Conservation (phyloP, 1,284 basidiomycete genomes). For the Rhodotorula sp. region DNA sequence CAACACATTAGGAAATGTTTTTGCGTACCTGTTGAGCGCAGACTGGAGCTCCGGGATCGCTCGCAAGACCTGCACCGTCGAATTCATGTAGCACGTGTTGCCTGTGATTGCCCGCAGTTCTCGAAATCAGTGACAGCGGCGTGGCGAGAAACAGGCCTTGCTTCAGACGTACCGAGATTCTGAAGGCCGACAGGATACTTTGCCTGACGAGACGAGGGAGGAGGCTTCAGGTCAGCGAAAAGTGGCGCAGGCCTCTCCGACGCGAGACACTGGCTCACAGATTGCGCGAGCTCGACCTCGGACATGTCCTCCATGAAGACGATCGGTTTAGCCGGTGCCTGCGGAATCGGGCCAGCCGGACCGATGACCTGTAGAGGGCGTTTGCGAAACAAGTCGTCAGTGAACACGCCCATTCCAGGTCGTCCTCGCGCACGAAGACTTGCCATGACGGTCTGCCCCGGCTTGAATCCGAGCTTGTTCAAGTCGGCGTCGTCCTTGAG, state of each 20-base stretch:
- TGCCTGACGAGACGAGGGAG: conserved; percentile 17
- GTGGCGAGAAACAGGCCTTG: too few relatives aligned
- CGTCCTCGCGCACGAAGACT: background rate
- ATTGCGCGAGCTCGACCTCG: conserved; percentile 71
- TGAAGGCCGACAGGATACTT: conserved; percentile 62
- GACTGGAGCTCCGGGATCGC: conserved; percentile 82
- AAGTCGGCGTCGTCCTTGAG: conserved; percentile 88
- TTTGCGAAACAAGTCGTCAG: background rate
- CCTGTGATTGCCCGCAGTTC: conserved; percentile 51
- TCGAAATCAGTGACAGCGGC: too few relatives aligned
- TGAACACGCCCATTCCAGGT: too few relatives aligned
- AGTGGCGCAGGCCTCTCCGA: background rate
- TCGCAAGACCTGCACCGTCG: conserved; percentile 86
- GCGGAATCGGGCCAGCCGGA: conserved; percentile 84
- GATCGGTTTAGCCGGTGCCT: conserved; percentile 72
- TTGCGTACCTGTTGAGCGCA: conserved; percentile 63
- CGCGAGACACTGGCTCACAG: background rate
- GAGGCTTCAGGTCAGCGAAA: background rate
- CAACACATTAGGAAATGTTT: conserved; percentile 5
- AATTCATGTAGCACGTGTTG: conserved; percentile 95
- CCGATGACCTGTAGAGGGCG: conserved; percentile 67
- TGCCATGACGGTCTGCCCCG: conserved; percentile 48
- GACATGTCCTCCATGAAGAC: conserved; percentile 85
- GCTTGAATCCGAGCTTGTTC: conserved; percentile 76
- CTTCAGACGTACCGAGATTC: conserved; percentile 40